Evolutionary conservation across 2,329 filamentous ascomycete genomes (phyloP).

Genomic region (Botrytis deweyae): DNA sequence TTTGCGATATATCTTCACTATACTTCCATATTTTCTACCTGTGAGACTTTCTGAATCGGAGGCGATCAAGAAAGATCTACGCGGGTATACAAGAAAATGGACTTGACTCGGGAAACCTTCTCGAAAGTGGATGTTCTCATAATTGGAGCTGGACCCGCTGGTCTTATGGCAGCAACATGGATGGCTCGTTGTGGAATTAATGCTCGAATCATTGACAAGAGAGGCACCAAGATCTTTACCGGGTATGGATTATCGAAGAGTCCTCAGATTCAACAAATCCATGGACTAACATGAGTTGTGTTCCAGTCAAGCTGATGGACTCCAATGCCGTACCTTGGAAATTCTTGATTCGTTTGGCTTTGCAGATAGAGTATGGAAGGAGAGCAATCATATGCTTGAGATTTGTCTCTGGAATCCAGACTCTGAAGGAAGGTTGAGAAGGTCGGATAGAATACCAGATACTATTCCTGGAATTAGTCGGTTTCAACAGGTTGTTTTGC

Average conservation of each 20-base stretch:
- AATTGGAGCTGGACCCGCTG: constrained; percentile 51
- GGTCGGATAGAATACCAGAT: constrained; percentile 61
- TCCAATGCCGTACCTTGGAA: constrained; percentile 60
- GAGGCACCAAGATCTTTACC: constrained; percentile 39
- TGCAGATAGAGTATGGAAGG: constrained; percentile 61
- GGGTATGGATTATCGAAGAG: constrained; percentile 22
- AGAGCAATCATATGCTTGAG: constrained; percentile 68
- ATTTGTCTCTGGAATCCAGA: constrained; percentile 63
- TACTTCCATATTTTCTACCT: neutral
- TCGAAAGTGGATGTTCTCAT: constrained; percentile 48
- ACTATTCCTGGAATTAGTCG: constrained; percentile 60
- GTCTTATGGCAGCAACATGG: constrained; percentile 51
- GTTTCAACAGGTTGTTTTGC: constrained; percentile 65
- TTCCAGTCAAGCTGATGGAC: constrained; percentile 61
- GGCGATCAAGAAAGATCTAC: neutral
- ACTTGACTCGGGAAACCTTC: neutral
- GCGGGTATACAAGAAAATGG: neutral
- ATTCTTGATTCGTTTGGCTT: constrained; percentile 74
- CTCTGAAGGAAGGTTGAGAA: constrained; percentile 53
- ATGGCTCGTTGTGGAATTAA: constrained; percentile 49
- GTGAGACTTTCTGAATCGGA: neutral
- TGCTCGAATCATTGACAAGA: constrained; percentile 50
- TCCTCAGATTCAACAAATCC: neutral
- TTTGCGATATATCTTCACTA: neutral
- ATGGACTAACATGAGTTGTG: neutral